Evolutionary conservation across 768 basidiomycete genomes (phyloP), one percentile per base, ranked within the genome.

Genomic region (Boletales sp.): DNA sequence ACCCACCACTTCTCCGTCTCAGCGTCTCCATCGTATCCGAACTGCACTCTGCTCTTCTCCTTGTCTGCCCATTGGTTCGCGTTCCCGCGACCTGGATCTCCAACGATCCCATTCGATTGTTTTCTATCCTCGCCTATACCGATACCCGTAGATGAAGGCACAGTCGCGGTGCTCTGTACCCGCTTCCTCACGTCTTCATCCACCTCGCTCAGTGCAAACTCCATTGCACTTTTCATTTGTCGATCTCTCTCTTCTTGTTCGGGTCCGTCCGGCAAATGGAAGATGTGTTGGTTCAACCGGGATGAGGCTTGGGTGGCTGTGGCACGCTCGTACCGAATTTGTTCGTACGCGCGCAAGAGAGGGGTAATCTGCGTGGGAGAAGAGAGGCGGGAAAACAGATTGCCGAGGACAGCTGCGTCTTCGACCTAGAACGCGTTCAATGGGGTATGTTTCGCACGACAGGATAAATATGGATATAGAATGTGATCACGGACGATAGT

Each of bases 11-110:
- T 57, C 40, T 81, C 76, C 7, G 73, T 79, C 33, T 67, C 78
- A 10, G 25, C 62, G 40, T 82, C 80, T 0, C 79, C 77, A 50
- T 83, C 80, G 51, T 82, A 82, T 13, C 72, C 70, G 62, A 81
- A 83, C 57, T 77, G 74, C 5, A 55, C 56, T 33, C 41, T 49
- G 46, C 64, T 81, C 71, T 80, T 81, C 44, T 60, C 64, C 57
- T 70, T 72, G 59, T 84, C 81, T 6, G 80, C 79, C 82, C 82
- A 83, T 53, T 79, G 72, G 53, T 83, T 83, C 49, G 71, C 68
- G 55, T 75, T 80, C 21, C 69, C 69, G 21, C 41, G 53, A 18
- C n/a, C 40, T 7, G 31, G 33, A 8, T 51, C 46, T 1, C 4
- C 12, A 25, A 28, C 25, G 25, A 12, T 9, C 5, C 17, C 18